Conservation (phyloP, 2,329 filamentous ascomycete species). For the Catunica adiposa region DNA sequence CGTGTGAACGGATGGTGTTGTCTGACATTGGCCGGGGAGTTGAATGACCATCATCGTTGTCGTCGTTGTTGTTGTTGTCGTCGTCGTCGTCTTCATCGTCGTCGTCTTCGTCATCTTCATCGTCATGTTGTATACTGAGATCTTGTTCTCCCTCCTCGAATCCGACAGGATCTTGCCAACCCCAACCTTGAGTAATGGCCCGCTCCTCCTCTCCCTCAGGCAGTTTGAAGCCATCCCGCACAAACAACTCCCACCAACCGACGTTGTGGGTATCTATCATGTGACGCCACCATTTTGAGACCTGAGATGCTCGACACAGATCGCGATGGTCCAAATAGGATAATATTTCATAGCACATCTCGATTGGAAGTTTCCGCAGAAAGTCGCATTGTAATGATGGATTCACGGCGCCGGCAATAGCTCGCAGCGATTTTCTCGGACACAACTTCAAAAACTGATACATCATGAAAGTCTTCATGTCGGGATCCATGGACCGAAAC, state of each 20-base stretch:
- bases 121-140: constrained; percentile 34
- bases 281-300: constrained; percentile 85
- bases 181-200: constrained; percentile 85
- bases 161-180: constrained; percentile 80
- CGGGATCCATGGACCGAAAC: constrained; percentile 78
- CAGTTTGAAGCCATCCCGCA: constrained; percentile 64
- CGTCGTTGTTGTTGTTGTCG: too few species aligned
- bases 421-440: constrained; percentile 70
- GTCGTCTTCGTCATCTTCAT: constrained; percentile 23
- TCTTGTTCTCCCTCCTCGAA: constrained; percentile 65
- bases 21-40: too few species aligned
- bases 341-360: constrained; percentile 75
- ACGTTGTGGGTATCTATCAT: constrained; percentile 86
- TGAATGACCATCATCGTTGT: too few species aligned
- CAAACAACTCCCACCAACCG: constrained; percentile 86
- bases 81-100: constrained; percentile 21
- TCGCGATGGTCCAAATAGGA: constrained; percentile 73
- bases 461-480: constrained; percentile 92
- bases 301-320: constrained; percentile 77
- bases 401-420: constrained; percentile 81
- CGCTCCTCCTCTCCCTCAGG: constrained; percentile 68
- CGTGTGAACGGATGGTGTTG: too few species aligned
- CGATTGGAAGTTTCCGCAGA: constrained; percentile 62
- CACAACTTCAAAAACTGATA: constrained; percentile 86
- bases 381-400: constrained; percentile 93